Evolutionary conservation across 2,329 filamentous ascomycete species (phyloP).

Genomic region (Aureobasidium subglaciale): DNA sequence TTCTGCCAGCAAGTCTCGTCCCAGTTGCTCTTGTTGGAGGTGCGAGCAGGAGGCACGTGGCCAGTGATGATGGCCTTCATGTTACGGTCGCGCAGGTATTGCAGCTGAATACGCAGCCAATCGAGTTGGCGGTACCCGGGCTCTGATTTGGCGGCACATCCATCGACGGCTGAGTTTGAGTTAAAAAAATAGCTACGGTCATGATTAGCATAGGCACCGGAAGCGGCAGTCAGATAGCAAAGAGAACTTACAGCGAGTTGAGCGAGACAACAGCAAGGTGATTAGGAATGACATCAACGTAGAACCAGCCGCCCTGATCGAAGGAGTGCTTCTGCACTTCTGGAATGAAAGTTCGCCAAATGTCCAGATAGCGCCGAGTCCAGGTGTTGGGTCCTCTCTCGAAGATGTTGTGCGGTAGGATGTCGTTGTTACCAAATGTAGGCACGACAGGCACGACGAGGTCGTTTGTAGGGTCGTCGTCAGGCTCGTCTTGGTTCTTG

Average conservation of each 20-base stretch:
- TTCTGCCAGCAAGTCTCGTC: conserved; percentile 98
- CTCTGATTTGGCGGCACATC: conserved; percentile 69
- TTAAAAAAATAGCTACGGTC: conserved; percentile 69
- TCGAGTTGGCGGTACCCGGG: conserved; percentile 94
- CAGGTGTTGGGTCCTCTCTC: conserved; percentile 77
- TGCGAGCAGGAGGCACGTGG: conserved; percentile 86
- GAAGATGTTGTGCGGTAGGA: conserved; percentile 94
- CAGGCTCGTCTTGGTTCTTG: conserved; percentile 42
- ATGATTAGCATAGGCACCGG: neutral
- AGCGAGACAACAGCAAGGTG: conserved; percentile 85
- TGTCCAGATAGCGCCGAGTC: conserved; percentile 66
- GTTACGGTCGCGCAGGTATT: conserved; percentile 70
- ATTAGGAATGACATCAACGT: conserved; percentile 80
- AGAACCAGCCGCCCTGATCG: conserved; percentile 89
- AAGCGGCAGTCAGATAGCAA: no score
- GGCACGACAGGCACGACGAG: conserved; percentile 76
- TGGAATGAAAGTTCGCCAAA: conserved; percentile 85
- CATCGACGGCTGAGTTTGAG: conserved; percentile 87
- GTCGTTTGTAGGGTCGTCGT: conserved; percentile 46
- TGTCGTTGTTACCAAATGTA: conserved; percentile 94
- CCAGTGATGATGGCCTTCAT: conserved; percentile 95
- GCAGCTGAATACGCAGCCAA: conserved; percentile 85
- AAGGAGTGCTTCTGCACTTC: conserved; percentile 89
- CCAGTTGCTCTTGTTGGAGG: conserved; percentile 79
- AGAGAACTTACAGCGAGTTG: conserved; percentile 67